phyloP scores from a whole-genome alignment of 2,329 filamentous ascomycete species.

The Cladosporium sp. region DNA sequence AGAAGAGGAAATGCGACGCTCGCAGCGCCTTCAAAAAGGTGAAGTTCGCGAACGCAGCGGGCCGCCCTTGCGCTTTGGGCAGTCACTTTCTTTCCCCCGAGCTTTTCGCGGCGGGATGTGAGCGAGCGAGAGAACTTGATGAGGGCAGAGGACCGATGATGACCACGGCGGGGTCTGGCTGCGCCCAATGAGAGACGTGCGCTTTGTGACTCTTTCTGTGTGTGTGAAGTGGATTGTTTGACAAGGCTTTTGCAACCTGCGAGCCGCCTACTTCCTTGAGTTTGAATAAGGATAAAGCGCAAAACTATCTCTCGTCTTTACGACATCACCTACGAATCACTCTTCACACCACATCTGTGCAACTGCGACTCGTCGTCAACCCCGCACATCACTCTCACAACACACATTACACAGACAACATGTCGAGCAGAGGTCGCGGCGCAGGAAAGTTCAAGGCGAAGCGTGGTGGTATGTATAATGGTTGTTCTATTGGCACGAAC shows the following conservation, averaged over 20 bases:
- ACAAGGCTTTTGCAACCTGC: background rate
- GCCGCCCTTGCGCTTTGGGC: background rate
- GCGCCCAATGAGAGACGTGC: slow-evolving; percentile 1
- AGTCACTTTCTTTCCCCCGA: background rate
- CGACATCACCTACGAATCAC: background rate
- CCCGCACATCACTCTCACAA: slow-evolving; percentile 10
- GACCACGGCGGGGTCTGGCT: background rate
- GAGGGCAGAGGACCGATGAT: background rate
- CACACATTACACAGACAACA: slow-evolving; percentile 35
- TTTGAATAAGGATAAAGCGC: background rate
- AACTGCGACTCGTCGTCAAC: slow-evolving; percentile 1
- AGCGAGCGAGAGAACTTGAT: background rate
- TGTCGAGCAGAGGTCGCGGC: slow-evolving; percentile 57
- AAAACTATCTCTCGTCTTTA: background rate
- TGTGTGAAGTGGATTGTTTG: background rate
- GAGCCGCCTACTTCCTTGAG: background rate
- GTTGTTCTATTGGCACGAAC: background rate
- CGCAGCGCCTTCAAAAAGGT: slow-evolving; percentile 39
- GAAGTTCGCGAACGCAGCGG: slow-evolving; percentile 33
- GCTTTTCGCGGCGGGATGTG: background rate
- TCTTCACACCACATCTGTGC: background rate
- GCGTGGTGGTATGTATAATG: slow-evolving; percentile 67
- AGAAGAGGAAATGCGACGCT: slow-evolving; percentile 22
- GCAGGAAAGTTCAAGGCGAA: slow-evolving; percentile 95
- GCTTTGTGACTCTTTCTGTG: slow-evolving; percentile 5